Percentiles rank a stretch among this genome's conserved stretches.
Evolutionary conservation across 2,329 filamentous ascomycete genomes (phyloP).

Genomic region (Ophiocordyceps sinensis): DNA sequence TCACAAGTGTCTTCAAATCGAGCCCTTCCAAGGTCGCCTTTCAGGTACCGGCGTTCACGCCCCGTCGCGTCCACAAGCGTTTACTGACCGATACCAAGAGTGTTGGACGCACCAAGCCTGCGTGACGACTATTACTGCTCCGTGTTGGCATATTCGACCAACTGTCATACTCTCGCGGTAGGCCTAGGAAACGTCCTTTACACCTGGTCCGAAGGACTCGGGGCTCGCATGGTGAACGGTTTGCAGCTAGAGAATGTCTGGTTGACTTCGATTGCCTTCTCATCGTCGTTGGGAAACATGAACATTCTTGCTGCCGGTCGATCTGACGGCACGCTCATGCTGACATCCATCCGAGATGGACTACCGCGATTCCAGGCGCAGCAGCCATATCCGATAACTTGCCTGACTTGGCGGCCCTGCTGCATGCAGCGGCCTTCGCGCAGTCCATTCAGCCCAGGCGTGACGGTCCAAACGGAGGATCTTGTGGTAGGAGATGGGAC

Average conservation of each 20-base stretch:
- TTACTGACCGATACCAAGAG: conserved; percentile 26
- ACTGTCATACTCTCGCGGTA: conserved; percentile 64
- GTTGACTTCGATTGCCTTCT: conserved; percentile 83
- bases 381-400: conserved; percentile 61
- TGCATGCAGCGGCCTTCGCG: conserved; percentile 35
- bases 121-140: conserved; percentile 95
- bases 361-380: conserved; percentile 60
- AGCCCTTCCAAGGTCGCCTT: conserved; percentile 54
- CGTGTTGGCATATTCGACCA: conserved; percentile 68
- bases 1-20: conserved; percentile 15
- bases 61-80: not conserved
- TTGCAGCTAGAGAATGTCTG: conserved; percentile 19
- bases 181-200: conserved; percentile 70
- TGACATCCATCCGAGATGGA: conserved; percentile 64
- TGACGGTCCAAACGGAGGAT: conserved; percentile 58
- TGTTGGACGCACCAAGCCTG: conserved; percentile 78
- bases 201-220: conserved; percentile 68
- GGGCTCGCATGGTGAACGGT: conserved; percentile 37
- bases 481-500: conserved; percentile 73
- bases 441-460: conserved; percentile 29
- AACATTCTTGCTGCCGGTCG: conserved; percentile 77
- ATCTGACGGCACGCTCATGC: conserved; percentile 57
- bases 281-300: conserved; percentile 58
- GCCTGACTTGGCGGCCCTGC: conserved; percentile 65
- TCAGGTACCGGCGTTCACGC: conserved; percentile 41